Evolutionary conservation across 2,329 filamentous ascomycete genomes (phyloP).

Genomic region (Sporothrix protearum): DNA sequence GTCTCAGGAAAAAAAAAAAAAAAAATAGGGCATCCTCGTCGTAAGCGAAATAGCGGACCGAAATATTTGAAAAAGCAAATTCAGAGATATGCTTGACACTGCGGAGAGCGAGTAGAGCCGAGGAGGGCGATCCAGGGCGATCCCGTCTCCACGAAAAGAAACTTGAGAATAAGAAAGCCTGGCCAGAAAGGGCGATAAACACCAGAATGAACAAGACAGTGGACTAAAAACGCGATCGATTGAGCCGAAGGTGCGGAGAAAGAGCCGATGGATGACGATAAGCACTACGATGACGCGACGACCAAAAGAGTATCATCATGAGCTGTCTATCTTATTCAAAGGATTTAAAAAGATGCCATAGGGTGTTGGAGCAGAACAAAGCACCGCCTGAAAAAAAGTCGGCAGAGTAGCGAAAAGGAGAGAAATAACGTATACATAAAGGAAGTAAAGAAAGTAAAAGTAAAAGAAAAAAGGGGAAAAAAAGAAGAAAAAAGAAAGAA

Average conservation of each 20-base stretch:
- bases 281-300: neutral
- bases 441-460: neutral
- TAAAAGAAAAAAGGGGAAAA: neutral
- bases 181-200: neutral
- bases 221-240: neutral
- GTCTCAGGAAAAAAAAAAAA: neutral
- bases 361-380: neutral
- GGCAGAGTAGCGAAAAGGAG: neutral
- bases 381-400: neutral
- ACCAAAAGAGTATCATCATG: neutral
- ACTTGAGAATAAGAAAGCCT: neutral
- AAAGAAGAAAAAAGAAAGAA: neutral
- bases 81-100: neutral
- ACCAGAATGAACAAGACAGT: neutral
- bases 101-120: neutral
- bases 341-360: neutral
- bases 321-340: neutral
- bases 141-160: neutral
- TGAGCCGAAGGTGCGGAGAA: neutral
- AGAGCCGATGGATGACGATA: neutral
- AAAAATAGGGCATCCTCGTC: neutral
- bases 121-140: neutral
- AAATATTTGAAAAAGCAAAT: neutral
- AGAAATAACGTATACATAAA: neutral
- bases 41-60: neutral